These are phyloP conservation scores for Septoria linicola DNA, from an alignment of 2,329 filamentous ascomycete species.

Conservation along the genomic window DNA sequence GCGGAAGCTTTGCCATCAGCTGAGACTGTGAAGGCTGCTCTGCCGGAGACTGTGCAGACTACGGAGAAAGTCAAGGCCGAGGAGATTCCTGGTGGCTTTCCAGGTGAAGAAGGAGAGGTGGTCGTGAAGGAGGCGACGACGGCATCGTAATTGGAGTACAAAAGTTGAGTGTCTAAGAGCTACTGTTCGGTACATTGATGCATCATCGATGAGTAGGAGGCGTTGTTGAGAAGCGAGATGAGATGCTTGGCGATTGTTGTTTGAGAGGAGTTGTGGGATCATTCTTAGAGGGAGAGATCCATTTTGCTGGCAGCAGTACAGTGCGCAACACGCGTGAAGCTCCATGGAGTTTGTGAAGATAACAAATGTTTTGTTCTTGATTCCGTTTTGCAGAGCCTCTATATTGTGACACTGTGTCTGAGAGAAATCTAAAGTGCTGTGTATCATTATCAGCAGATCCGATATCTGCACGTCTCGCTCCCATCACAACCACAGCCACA, in stretches of 20 bases:
- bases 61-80: constrained; percentile 28
- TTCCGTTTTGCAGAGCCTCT: not conserved
- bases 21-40: constrained; percentile 13
- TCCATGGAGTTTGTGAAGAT: not conserved
- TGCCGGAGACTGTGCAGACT: constrained; percentile 23
- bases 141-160: not conserved
- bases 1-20: constrained; percentile 12
- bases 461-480: no score
- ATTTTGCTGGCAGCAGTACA: not conserved
- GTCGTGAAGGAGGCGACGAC: constrained; percentile 32
- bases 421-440: not conserved
- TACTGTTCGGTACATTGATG: not conserved
- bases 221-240: not conserved
- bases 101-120: constrained; percentile 36
- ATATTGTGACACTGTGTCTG: no score
- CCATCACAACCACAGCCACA: no score
- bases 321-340: constrained; percentile 4
- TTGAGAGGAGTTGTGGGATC: not conserved
- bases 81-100: constrained; percentile 35
- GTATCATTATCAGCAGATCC: no score
- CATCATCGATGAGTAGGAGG: not conserved
- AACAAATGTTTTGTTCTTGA: not conserved
- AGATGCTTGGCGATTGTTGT: not conserved
- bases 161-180: not conserved
- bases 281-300: not conserved